These are phyloP conservation scores for Cenchrus purpureus DNA, from an alignment of 176 grass and related monocot species.

Conservation along the genomic window DNA sequence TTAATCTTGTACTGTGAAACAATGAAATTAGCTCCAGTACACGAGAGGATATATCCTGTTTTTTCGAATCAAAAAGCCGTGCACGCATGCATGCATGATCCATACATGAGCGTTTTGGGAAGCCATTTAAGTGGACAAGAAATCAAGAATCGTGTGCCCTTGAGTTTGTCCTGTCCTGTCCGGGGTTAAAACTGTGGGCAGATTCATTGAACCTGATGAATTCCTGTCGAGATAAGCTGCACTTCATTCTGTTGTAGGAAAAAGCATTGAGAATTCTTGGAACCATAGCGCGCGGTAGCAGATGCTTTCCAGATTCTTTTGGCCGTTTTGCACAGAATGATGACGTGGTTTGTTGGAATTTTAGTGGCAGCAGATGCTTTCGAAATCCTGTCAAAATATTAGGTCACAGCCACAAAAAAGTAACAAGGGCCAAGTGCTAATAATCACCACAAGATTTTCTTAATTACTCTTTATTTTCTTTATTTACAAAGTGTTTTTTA, in stretches of 20 bases:
- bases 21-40: background rate
- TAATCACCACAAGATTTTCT: too few relatives aligned
- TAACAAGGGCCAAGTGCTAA: too few relatives aligned
- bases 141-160: background rate
- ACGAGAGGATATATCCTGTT: background rate
- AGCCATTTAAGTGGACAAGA: constrained; percentile 16
- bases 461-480: too few relatives aligned
- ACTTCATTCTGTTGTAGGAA: too few relatives aligned
- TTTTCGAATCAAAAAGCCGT: background rate
- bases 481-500: too few relatives aligned
- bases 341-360: background rate
- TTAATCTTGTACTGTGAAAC: background rate
- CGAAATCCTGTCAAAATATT: background rate
- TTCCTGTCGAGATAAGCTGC: background rate
- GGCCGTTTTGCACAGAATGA: too few relatives aligned
- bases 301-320: background rate
- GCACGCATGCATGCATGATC: background rate
- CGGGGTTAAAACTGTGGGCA: constrained; percentile 11
- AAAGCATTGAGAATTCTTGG: background rate
- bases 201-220: constrained; percentile 47
- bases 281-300: background rate
- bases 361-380: background rate
- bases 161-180: background rate
- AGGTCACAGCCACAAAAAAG: too few relatives aligned
- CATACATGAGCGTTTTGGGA: background rate